These are phyloP conservation scores for Alternaria alternata DNA, from an alignment of 2,329 filamentous ascomycete genomes.

Conservation along the genomic window DNA sequence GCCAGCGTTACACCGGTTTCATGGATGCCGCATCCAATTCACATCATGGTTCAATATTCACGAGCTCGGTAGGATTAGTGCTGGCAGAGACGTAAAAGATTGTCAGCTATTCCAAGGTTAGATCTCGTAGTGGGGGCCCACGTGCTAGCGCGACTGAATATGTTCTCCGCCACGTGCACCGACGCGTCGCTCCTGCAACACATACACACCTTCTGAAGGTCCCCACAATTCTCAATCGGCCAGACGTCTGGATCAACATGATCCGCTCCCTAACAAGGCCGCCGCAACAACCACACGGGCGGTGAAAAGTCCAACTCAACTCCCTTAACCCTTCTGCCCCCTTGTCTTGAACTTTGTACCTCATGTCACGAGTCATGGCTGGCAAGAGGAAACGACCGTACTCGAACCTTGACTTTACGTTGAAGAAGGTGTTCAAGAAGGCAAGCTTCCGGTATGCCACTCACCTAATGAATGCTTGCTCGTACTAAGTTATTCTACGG, in stretches of 20 bases:
- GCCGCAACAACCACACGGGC: background rate
- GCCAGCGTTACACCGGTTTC: background rate
- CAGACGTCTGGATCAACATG: constrained; percentile 10
- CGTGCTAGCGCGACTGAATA: constrained; percentile 29
- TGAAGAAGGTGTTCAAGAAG: constrained; percentile 77
- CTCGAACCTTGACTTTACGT: constrained; percentile 75
- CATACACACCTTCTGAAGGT: background rate
- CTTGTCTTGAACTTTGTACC: background rate
- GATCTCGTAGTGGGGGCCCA: constrained; percentile 12
- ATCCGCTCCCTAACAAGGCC: background rate
- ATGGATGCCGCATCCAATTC: background rate
- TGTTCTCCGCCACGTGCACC: constrained; percentile 13
- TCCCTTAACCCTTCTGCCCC: background rate
- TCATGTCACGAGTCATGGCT: constrained; percentile 36
- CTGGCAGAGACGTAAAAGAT: background rate
- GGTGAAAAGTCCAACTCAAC: background rate
- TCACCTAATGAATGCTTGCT: too few relatives aligned
- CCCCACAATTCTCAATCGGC: background rate
- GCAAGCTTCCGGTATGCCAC: constrained; percentile 70
- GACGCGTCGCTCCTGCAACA: constrained; percentile 10
- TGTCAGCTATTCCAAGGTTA: background rate
- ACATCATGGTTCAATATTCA: background rate
- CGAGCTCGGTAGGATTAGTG: background rate
- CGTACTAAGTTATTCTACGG: constrained; percentile 55
- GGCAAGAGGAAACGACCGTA: constrained; percentile 39